Conservation (phyloP, 1,139 yeast genomes). For the Candida anutae region DNA sequence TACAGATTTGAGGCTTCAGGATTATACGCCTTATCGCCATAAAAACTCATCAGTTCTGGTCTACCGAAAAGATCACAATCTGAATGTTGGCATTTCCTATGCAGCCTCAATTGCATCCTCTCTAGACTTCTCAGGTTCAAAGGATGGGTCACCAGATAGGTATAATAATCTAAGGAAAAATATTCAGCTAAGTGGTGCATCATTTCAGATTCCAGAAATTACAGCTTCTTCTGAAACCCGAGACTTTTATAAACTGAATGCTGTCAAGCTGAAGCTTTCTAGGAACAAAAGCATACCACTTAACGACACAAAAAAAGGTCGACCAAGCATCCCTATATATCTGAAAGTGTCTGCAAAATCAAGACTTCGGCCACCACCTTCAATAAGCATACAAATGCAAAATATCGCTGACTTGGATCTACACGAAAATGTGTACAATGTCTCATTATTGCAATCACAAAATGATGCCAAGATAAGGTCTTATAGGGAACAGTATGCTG, state of each 20-base stretch:
- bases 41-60: slow-evolving; percentile 17
- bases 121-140: slow-evolving; percentile 17
- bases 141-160: slow-evolving; percentile 22
- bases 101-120: slow-evolving; percentile 22
- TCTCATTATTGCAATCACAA: slow-evolving; percentile 40
- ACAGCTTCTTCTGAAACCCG: slow-evolving; percentile 1
- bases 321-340: too few relatives aligned
- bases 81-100: slow-evolving; percentile 4
- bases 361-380: slow-evolving; percentile 23
- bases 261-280: background rate
- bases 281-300: slow-evolving; percentile 1
- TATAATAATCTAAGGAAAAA: slow-evolving; percentile 6
- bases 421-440: slow-evolving; percentile 38
- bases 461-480: slow-evolving; percentile 36
- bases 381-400: slow-evolving; percentile 45
- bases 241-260: background rate
- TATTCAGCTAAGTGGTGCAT: slow-evolving; percentile 1
- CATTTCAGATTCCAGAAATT: background rate
- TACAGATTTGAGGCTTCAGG: slow-evolving; percentile 5
- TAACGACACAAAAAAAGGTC: too few relatives aligned
- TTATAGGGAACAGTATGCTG: slow-evolving; percentile 71
- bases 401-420: slow-evolving; percentile 52
- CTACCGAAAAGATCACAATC: slow-evolving; percentile 12
- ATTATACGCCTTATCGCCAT: slow-evolving; percentile 5
- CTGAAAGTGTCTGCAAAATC: background rate